phyloP scores from a whole-genome alignment of 306 rosid genomes.

The Hippophae gyantsensis region DNA sequence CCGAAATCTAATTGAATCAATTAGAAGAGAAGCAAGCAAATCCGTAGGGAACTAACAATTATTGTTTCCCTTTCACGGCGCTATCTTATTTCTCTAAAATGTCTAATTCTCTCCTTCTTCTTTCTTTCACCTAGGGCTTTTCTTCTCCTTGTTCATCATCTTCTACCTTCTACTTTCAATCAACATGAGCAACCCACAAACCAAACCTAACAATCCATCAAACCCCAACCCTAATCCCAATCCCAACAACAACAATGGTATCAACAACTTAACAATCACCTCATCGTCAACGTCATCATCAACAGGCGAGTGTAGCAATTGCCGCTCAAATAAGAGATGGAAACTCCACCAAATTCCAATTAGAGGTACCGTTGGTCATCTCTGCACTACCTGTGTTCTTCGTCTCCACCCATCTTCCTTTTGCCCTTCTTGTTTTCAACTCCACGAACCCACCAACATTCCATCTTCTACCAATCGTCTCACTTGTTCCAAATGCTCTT shows the following conservation, averaged over 20 bases:
- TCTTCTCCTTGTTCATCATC: not conserved
- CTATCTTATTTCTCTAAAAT: no score
- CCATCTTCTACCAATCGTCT: slow-evolving; percentile 30
- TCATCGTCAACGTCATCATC: not conserved
- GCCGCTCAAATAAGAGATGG: slow-evolving; percentile 33
- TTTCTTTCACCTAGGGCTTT: not conserved
- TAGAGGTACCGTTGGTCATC: slow-evolving; percentile 40
- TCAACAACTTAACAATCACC: no score
- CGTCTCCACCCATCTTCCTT: slow-evolving; percentile 56
- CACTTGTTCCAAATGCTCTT: slow-evolving; percentile 59
- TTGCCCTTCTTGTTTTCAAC: slow-evolving; percentile 66
- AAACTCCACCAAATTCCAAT: slow-evolving; percentile 45
- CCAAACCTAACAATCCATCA: not conserved
- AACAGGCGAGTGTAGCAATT: slow-evolving; percentile 41
- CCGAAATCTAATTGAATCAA: no score
- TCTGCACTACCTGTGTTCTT: slow-evolving; percentile 83
- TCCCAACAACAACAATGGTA: not conserved
- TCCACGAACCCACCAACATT: slow-evolving; percentile 31
- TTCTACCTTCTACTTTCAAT: not conserved
- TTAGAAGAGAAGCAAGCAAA: no score
- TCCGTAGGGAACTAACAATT: no score
- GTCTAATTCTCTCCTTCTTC: no score
- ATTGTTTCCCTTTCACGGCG: no score
- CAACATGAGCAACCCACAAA: not conserved
- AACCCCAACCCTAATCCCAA: slow-evolving; percentile 2